phyloP scores from a whole-genome alignment of 163 green algal genomes.

The Chlorella variabilis region DNA sequence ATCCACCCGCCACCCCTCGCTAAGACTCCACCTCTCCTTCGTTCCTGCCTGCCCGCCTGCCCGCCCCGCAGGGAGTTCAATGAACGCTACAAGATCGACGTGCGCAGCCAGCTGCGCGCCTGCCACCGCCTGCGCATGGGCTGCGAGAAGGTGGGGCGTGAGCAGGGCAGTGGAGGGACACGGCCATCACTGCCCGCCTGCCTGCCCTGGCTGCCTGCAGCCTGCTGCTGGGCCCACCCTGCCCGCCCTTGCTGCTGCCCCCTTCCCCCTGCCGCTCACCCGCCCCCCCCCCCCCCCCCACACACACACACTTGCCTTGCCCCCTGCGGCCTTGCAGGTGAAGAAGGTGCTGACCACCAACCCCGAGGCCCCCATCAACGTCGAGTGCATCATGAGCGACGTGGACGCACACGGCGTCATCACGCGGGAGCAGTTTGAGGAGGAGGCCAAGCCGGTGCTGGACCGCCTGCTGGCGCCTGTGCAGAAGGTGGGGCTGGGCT shows the following conservation, averaged over 20 bases:
- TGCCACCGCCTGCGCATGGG: slow-evolving; percentile 85
- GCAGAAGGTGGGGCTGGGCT: slow-evolving; percentile 32
- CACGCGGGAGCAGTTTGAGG: slow-evolving; percentile 83
- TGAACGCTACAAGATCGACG: slow-evolving; percentile 89
- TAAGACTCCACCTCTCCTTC: no score
- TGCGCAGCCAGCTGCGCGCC: slow-evolving; percentile 83
- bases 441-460: slow-evolving; percentile 64
- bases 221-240: neutral
- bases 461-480: slow-evolving; percentile 64
- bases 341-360: slow-evolving; percentile 89
- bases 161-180: neutral
- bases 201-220: neutral
- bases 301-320: neutral
- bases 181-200: no score
- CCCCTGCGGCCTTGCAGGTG: slow-evolving; percentile 28
- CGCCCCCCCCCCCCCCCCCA: neutral
- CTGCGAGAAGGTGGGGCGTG: slow-evolving; percentile 81
- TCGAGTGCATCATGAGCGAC: slow-evolving; percentile 98
- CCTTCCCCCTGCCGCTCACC: neutral
- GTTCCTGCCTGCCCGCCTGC: slow-evolving; percentile 34
- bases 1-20: no score
- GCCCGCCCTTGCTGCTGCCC: neutral
- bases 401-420: slow-evolving; percentile 82
- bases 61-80: slow-evolving; percentile 60
- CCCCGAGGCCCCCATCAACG: slow-evolving; percentile 85